phyloP scores from a whole-genome alignment of 768 basidiomycete species.

The Filobasidium floriforme region DNA sequence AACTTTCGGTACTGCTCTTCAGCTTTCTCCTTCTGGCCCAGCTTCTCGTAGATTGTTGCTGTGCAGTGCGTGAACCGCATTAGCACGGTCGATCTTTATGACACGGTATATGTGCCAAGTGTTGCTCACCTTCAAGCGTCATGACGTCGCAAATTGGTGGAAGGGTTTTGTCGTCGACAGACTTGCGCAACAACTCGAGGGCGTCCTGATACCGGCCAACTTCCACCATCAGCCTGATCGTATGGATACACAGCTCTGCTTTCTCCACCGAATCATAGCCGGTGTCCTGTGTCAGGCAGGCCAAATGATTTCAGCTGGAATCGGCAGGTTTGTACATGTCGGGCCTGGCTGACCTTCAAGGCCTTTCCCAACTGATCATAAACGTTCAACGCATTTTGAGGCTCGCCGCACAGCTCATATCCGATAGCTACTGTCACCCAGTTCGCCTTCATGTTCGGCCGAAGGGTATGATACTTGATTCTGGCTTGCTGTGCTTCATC shows the following conservation, averaged over 20 bases:
- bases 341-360: slow-evolving; percentile 55
- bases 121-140: slow-evolving; percentile 36
- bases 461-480: slow-evolving; percentile 65
- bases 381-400: slow-evolving; percentile 61
- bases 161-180: slow-evolving; percentile 30
- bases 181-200: slow-evolving; percentile 32
- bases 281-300: not conserved
- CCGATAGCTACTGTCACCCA: slow-evolving; percentile 88
- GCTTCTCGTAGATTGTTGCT: slow-evolving; percentile 73
- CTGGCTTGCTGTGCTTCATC: slow-evolving; percentile 73
- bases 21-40: slow-evolving; percentile 60
- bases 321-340: not conserved
- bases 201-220: slow-evolving; percentile 36
- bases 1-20: slow-evolving; percentile 71
- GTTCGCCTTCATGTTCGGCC: slow-evolving; percentile 74
- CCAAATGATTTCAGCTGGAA: not conserved
- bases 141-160: slow-evolving; percentile 37
- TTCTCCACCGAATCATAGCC: slow-evolving; percentile 35
- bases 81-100: not conserved
- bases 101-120: not conserved
- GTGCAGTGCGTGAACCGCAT: slow-evolving; percentile 30
- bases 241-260: slow-evolving; percentile 35
- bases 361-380: slow-evolving; percentile 64
- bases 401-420: slow-evolving; percentile 72
- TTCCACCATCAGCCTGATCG: slow-evolving; percentile 37